These are phyloP conservation scores for Globisporangium cederbergense DNA, from an alignment of 352 stramenopile species.

Conservation along the genomic window DNA sequence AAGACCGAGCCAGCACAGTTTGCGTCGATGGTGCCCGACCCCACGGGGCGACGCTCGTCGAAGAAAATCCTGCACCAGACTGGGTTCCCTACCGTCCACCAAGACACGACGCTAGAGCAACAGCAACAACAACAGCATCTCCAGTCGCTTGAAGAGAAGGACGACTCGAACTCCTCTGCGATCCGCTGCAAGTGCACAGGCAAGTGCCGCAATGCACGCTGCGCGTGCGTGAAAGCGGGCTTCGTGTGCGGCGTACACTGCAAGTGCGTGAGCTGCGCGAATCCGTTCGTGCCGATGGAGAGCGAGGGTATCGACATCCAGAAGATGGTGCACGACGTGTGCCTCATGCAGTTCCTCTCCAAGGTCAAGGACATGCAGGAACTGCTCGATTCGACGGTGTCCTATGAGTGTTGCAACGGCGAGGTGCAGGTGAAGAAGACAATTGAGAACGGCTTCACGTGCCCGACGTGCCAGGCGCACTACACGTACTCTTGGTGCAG, in stretches of 20 bases:
- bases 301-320: constrained; percentile 64
- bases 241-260: constrained; percentile 76
- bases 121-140: constrained; percentile 7
- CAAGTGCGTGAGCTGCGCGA: constrained; percentile 76
- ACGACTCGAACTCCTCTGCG: constrained; percentile 17
- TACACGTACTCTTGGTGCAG: constrained; percentile 85
- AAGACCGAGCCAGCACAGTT: constrained; percentile 31
- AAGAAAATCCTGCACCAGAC: constrained; percentile 68
- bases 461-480: constrained; percentile 46
- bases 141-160: constrained; percentile 27
- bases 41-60: constrained; percentile 55
- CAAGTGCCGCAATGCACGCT: constrained; percentile 81
- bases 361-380: constrained; percentile 86
- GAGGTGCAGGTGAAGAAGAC: constrained; percentile 66
- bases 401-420: constrained; percentile 55
- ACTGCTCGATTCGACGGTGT: constrained; percentile 63
- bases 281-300: constrained; percentile 76
- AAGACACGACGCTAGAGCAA: not conserved
- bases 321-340: constrained; percentile 66
- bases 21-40: constrained; percentile 49
- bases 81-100: constrained; percentile 3
- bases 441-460: constrained; percentile 58
- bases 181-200: constrained; percentile 79
- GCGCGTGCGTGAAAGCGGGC: constrained; percentile 75
- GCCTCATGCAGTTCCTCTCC: constrained; percentile 79